These are phyloP conservation scores for Ensete glaucum DNA, from an alignment of 176 grass and related monocot genomes.

Conservation along the genomic window DNA sequence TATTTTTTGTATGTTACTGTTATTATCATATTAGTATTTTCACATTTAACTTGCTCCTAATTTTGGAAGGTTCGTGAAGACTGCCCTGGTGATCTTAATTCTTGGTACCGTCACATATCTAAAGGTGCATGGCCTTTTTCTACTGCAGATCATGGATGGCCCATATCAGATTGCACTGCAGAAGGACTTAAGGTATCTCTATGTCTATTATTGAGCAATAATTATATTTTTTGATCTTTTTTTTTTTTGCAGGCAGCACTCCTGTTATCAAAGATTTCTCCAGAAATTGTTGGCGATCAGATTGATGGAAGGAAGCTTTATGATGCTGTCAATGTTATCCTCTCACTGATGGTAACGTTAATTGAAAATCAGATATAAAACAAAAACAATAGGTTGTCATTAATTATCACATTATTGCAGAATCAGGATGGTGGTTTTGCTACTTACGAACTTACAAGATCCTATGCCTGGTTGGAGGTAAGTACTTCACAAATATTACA, in stretches of 20 bases:
- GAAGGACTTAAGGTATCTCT: conserved; percentile 79
- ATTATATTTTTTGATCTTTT: neutral
- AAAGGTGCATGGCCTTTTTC: conserved; percentile 99
- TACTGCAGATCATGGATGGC: conserved; percentile 83
- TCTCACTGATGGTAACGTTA: conserved; percentile 76
- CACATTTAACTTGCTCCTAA: conserved; percentile 7
- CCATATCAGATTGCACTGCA: conserved; percentile 91
- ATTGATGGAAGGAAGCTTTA: conserved; percentile 54
- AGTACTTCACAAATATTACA: conserved; percentile 14
- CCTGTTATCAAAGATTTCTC: conserved; percentile 80
- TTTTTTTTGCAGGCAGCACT: conserved; percentile 49
- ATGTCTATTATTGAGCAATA: neutral
- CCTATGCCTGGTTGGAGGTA: conserved; percentile 94
- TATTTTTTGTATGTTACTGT: neutral
- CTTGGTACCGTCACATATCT: conserved; percentile 91
- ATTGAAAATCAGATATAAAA: neutral
- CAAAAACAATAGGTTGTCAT: neutral
- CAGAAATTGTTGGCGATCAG: conserved; percentile 56
- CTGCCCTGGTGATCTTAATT: conserved; percentile 66
- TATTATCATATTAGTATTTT: neutral
- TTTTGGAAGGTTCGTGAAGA: conserved; percentile 61
- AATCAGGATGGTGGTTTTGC: conserved; percentile 86
- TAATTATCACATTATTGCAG: conserved; percentile 28
- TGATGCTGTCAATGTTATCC: conserved; percentile 82
- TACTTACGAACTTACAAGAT: conserved; percentile 83